These are phyloP conservation scores for Kewa caespitosa DNA, from an alignment of 179 eudicot species.

Conservation along the genomic window DNA sequence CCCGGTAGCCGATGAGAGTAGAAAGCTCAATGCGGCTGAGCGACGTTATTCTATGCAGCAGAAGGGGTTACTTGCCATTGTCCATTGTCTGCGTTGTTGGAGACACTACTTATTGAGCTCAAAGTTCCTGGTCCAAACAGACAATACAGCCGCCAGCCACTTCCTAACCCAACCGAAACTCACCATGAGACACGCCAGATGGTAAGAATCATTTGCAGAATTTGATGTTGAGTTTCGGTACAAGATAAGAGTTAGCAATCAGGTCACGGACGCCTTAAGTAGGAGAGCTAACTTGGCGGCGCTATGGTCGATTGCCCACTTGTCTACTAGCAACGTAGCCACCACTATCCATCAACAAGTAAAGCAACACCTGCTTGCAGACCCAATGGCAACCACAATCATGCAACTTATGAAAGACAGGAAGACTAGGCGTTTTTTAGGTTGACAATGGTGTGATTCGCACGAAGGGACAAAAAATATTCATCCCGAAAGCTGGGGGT, in stretches of 20 bases:
- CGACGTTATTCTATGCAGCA: not conserved
- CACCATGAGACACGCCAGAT: not conserved
- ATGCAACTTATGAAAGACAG: not conserved
- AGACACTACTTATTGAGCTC: not conserved
- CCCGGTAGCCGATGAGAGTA: not conserved
- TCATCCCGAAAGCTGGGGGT: too few relatives aligned
- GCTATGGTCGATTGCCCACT: not conserved
- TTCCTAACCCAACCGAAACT: not conserved
- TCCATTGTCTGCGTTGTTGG: not conserved
- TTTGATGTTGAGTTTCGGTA: not conserved
- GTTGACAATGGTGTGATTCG: not conserved
- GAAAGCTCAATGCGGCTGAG: not conserved
- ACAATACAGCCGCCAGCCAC: not conserved
- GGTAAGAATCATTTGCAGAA: not conserved
- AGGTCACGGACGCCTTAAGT: not conserved
- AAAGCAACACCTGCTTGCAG: not conserved
- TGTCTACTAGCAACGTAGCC: not conserved
- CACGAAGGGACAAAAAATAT: too few relatives aligned
- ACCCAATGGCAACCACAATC: not conserved
- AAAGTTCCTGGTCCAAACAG: not conserved
- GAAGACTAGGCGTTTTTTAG: not conserved
- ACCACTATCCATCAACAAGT: not conserved
- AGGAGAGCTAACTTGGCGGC: not conserved
- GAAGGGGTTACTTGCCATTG: not conserved
- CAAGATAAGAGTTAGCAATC: not conserved